Percentiles rank a stretch among this genome's conserved stretches.
Conservation (phyloP, 2,329 filamentous ascomycete genomes). For the Elsinoe perseae region DNA sequence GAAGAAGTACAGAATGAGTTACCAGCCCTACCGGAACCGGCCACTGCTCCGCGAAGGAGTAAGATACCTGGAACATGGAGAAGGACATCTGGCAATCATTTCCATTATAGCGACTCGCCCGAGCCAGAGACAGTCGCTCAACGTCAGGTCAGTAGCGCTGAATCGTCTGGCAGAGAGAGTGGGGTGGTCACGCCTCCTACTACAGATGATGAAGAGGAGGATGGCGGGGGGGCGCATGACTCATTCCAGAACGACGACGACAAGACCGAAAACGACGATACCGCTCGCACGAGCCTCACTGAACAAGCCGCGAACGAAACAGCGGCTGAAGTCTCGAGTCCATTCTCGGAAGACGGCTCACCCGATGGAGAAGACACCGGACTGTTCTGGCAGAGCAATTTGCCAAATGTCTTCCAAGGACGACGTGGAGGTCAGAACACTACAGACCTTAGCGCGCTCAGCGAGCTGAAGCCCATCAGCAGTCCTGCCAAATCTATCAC, state of each 20-base stretch:
- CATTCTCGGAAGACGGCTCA: slow-evolving; percentile 18
- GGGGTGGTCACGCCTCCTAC: slow-evolving; percentile 30
- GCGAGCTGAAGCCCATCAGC: slow-evolving; percentile 17
- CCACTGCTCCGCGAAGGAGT: slow-evolving; percentile 30
- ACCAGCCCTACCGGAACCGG: slow-evolving; percentile 19
- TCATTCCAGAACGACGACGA: slow-evolving; percentile 2
- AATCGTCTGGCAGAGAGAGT: slow-evolving; percentile 16
- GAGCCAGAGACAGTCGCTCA: slow-evolving; percentile 19
- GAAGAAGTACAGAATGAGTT: slow-evolving; percentile 14
- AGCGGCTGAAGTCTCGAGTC: slow-evolving; percentile 13
- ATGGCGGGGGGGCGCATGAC: slow-evolving; percentile 1
- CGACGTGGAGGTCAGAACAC: neutral
- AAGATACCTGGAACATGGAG: slow-evolving; percentile 39
- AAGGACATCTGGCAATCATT: slow-evolving; percentile 32
- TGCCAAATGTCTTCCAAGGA: slow-evolving; percentile 23
- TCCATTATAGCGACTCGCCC: slow-evolving; percentile 33
- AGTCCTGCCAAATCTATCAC: slow-evolving; percentile 22
- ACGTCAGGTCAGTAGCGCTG: slow-evolving; percentile 17
- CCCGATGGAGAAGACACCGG: slow-evolving; percentile 24
- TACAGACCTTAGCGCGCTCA: slow-evolving; percentile 16
- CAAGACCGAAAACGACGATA: slow-evolving; percentile 4
- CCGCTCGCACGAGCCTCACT: neutral
- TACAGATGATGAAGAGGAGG: slow-evolving; percentile 24
- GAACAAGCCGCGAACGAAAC: slow-evolving; percentile 17
- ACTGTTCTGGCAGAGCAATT: slow-evolving; percentile 25